Evolutionary conservation across 805 yeast genomes (phyloP), one percentile per base, ranked within the genome.

Genomic region (Candida pseudofarinosa): DNA sequence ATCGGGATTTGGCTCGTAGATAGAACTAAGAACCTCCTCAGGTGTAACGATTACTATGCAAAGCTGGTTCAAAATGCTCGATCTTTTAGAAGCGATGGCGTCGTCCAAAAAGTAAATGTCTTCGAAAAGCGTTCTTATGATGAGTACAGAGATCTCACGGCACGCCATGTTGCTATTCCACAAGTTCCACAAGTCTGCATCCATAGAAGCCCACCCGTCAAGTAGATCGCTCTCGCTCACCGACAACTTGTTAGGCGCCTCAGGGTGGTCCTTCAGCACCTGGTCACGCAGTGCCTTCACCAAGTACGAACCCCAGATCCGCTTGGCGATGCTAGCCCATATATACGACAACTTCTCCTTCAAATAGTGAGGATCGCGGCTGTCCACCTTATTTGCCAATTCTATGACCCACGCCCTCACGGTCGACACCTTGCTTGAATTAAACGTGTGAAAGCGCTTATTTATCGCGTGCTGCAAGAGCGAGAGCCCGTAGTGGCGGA

Each of bases 61-160:
- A 39, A 88, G 75, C 26, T 95, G 88, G 39, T 85, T 83, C 32
- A 91, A 73, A 1, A 85, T 76, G n/a, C 80, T 74, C 43, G 84
- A 79, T 55, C 98, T 74, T 51, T 81, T 84, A 28, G 90, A 73
- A 1, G 96, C 96, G 16, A 88, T 78, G 18, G 97, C 85, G 58
- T 93, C 99, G 51, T 93, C 98, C 38, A 93, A 71, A 40, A 95
- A 69, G 58, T 88, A 93, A 8, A 93, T 80, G 58, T 93, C 99
- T 64, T 93, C 99, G 58, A 91, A 93, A 14, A 93, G 64, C 3
- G 95, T 88, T 55, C 97, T 72, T 50, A 88, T 77, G 4, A 93
- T 85, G 37, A 85, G 79, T 18, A 91, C 67, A 2, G 90, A 73
- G 38, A 93, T 67, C 56, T 89, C 96, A 48, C 96, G 73, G 3